Evolutionary conservation across 352 stramenopile species (phyloP).

Genomic region (Pseudoperonospora humuli): DNA sequence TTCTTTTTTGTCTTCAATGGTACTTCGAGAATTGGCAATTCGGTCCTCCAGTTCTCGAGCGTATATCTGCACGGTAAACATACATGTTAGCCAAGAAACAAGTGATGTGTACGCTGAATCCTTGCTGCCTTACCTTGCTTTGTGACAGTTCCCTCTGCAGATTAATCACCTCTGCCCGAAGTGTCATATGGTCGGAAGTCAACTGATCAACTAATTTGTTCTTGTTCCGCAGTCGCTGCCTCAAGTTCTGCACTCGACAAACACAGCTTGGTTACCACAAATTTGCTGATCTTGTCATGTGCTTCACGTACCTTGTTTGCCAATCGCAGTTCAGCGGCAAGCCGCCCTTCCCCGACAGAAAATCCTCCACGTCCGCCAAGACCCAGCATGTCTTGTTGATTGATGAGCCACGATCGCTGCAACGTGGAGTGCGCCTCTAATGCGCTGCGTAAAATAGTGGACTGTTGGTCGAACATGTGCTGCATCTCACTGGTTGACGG

Average conservation of each 20-base stretch:
- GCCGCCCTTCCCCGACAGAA: slow-evolving; percentile 71
- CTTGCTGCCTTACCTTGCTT: slow-evolving; percentile 36
- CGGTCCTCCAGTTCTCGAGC: slow-evolving; percentile 30
- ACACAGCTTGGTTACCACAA: background rate
- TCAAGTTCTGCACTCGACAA: slow-evolving; percentile 48
- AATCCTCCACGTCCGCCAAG: slow-evolving; percentile 42
- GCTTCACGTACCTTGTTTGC: slow-evolving; percentile 71
- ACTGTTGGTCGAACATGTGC: slow-evolving; percentile 85
- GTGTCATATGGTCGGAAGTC: slow-evolving; percentile 57
- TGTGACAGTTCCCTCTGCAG: slow-evolving; percentile 53
- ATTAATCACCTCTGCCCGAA: slow-evolving; percentile 46
- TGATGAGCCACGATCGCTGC: slow-evolving; percentile 71
- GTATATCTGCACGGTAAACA: slow-evolving; percentile 15
- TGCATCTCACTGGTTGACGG: slow-evolving; percentile 84
- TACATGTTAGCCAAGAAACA: slow-evolving; percentile 1
- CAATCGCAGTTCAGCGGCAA: slow-evolving; percentile 70
- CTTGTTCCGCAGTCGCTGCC: slow-evolving; percentile 71
- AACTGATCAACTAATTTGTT: slow-evolving; percentile 78
- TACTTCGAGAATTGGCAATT: slow-evolving; percentile 5
- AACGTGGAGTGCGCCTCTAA: slow-evolving; percentile 70
- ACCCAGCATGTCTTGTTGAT: slow-evolving; percentile 62
- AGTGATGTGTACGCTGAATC: background rate
- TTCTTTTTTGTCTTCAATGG: slow-evolving; percentile 1
- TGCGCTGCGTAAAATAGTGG: slow-evolving; percentile 50
- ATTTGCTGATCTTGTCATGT: background rate